Conservation (phyloP, 2,329 filamentous ascomycete species). For the Fusarium xylarioides region DNA sequence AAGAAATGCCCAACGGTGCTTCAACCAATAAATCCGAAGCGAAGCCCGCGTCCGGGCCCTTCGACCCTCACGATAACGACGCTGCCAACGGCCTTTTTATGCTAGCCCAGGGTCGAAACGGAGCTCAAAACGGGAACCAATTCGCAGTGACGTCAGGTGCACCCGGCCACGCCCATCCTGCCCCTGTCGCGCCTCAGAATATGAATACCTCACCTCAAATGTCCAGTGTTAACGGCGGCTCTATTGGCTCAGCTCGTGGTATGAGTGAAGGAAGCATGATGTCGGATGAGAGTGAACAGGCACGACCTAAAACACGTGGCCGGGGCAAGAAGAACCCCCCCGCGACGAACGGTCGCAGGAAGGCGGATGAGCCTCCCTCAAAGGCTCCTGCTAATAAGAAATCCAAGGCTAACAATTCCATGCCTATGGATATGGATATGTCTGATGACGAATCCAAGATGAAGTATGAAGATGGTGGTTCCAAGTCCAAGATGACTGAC, state of each 20-base stretch:
- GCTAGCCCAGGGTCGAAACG: slow-evolving; percentile 77
- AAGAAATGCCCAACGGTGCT: slow-evolving; percentile 57
- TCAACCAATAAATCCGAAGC: slow-evolving; percentile 56
- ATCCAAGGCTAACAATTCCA: slow-evolving; percentile 58
- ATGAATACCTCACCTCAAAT: slow-evolving; percentile 62
- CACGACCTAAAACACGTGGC: slow-evolving; percentile 70
- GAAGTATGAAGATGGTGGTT: slow-evolving; percentile 36
- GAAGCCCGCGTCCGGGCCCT: slow-evolving; percentile 69
- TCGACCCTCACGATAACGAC: slow-evolving; percentile 91
- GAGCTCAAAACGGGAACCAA: slow-evolving; percentile 59
- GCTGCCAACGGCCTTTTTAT: slow-evolving; percentile 94
- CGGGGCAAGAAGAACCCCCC: slow-evolving; percentile 74
- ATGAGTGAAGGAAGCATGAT: slow-evolving; percentile 75
- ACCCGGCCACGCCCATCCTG: slow-evolving; percentile 60
- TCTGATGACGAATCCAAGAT: slow-evolving; percentile 62
- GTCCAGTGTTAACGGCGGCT: slow-evolving; percentile 57
- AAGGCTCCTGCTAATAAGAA: slow-evolving; percentile 78
- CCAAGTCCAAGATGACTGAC: slow-evolving; percentile 58
- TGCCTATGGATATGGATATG: slow-evolving; percentile 56
- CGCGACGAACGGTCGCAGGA: slow-evolving; percentile 74
- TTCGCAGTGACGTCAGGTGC: slow-evolving; percentile 58
- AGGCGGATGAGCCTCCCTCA: slow-evolving; percentile 72
- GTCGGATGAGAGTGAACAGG: slow-evolving; percentile 77
- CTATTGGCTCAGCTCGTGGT: slow-evolving; percentile 59
- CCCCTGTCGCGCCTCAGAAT: slow-evolving; percentile 47